Percentiles rank a stretch among this genome's conserved stretches.
Conservation (phyloP, 1,284 basidiomycete genomes). For the Puccinia hordei region DNA sequence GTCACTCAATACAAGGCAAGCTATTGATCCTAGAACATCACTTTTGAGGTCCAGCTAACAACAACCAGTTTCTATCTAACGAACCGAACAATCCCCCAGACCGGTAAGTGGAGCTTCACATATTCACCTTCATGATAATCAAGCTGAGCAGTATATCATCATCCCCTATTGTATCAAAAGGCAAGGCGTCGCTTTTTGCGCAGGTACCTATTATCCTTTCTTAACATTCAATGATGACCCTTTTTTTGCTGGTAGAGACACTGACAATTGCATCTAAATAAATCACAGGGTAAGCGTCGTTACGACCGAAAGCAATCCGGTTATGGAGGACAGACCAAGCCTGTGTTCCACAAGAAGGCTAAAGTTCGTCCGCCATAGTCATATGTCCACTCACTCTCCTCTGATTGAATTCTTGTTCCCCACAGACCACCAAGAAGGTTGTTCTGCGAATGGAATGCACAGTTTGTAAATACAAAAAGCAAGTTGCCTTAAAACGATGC, state of each 20-base stretch:
- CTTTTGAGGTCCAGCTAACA: slow-evolving; percentile 1
- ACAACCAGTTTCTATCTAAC: background rate
- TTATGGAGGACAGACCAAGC: slow-evolving; percentile 99
- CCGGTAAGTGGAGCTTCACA: background rate
- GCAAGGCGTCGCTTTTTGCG: slow-evolving; percentile 59
- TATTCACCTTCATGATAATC: background rate
- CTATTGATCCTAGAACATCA: background rate
- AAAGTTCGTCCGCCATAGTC: slow-evolving; percentile 54
- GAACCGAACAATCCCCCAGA: background rate
- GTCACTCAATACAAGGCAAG: slow-evolving; percentile 60
- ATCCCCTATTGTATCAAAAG: slow-evolving; percentile 46
- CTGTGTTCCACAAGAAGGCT: slow-evolving; percentile 99
- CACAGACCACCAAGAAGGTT: slow-evolving; percentile 97
- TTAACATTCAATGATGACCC: background rate
- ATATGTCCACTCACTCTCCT: background rate
- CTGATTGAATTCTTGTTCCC: background rate
- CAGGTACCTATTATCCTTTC: slow-evolving; percentile 21
- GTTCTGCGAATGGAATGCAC: slow-evolving; percentile 97
- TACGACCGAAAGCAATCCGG: slow-evolving; percentile 96
- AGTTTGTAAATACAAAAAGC: slow-evolving; percentile 90
- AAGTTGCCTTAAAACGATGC: slow-evolving; percentile 91
- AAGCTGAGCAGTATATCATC: background rate
- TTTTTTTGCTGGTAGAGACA: background rate
- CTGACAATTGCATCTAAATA: background rate
- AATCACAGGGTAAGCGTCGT: slow-evolving; percentile 97